Conservation (phyloP, 2,329 filamentous ascomycete species). For the Claviceps sp. region DNA sequence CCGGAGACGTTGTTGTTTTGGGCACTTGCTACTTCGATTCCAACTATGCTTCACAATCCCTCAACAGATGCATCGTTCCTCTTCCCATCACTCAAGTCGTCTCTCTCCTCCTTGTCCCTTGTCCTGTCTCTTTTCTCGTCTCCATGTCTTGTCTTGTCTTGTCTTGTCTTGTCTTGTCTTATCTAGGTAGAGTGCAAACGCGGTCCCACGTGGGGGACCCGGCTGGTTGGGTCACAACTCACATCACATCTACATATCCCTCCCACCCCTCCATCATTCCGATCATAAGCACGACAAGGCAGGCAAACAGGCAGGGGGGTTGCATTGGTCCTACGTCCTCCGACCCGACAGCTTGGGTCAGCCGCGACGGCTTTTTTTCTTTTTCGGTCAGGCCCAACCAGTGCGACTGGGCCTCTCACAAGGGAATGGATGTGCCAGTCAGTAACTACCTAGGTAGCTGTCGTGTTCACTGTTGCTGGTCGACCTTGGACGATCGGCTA, state of each 20-base stretch:
- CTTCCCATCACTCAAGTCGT: neutral
- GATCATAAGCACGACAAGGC: neutral
- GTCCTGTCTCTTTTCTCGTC: too few species aligned
- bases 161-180: neutral
- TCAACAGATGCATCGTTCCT: neutral
- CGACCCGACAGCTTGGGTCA: conserved; percentile 8
- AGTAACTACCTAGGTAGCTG: too few species aligned
- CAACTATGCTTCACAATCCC: too few species aligned
- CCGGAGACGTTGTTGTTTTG: too few species aligned
- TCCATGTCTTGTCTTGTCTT: neutral
- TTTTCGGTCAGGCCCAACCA: conserved; percentile 5
- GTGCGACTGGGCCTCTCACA: neutral
- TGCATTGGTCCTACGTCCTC: neutral
- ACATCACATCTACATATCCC: conserved; percentile 1
- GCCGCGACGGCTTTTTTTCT: conserved; percentile 1
- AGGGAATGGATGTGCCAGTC: neutral
- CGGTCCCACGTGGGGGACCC: conserved; percentile 5
- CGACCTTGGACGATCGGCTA: neutral
- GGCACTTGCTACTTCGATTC: too few species aligned
- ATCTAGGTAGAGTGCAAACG: neutral
- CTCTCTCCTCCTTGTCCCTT: neutral
- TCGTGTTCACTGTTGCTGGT: neutral
- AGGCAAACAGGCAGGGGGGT: neutral
- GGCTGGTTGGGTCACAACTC: conserved; percentile 1
- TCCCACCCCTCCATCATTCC: neutral